These are phyloP conservation scores for Mitragyna speciosa DNA, from an alignment of 257 asterid species.

Conservation along the genomic window DNA sequence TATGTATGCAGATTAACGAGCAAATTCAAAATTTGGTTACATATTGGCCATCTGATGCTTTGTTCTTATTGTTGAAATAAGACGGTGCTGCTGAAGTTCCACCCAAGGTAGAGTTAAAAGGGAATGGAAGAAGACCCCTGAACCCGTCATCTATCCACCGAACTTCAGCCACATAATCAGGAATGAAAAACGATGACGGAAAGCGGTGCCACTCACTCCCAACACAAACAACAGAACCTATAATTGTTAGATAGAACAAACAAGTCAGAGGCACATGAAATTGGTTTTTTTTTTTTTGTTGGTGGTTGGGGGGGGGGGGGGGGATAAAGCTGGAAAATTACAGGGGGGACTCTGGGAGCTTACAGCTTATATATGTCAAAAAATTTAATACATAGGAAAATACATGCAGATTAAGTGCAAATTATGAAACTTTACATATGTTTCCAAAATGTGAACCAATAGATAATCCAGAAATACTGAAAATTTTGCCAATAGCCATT, in stretches of 20 bases:
- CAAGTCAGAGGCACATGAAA: constrained; percentile 4
- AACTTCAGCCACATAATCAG: constrained; percentile 72
- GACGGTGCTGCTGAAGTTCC: constrained; percentile 93
- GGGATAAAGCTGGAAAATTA: background rate
- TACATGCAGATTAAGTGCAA: background rate
- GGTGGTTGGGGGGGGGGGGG: too few species aligned
- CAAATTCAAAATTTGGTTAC: constrained; percentile 43
- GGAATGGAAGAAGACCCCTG: constrained; percentile 92
- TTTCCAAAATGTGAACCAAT: background rate
- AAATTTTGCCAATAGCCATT: too few species aligned
- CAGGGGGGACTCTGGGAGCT: background rate
- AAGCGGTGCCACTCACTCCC: constrained; percentile 98
- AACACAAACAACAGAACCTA: constrained; percentile 81
- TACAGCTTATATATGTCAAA: background rate
- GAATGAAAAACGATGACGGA: constrained; percentile 92
- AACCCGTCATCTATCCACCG: constrained; percentile 98
- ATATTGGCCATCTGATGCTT: constrained; percentile 85
- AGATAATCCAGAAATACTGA: too few species aligned
- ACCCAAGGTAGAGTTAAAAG: constrained; percentile 83
- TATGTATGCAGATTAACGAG: constrained; percentile 2
- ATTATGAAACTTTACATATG: background rate
- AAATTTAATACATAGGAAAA: background rate
- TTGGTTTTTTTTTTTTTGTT: too few species aligned
- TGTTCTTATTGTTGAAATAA: constrained; percentile 87
- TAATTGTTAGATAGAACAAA: constrained; percentile 5